Conservation (phyloP, 345 rosid genomes). For the Eucalyptus decipiens region DNA sequence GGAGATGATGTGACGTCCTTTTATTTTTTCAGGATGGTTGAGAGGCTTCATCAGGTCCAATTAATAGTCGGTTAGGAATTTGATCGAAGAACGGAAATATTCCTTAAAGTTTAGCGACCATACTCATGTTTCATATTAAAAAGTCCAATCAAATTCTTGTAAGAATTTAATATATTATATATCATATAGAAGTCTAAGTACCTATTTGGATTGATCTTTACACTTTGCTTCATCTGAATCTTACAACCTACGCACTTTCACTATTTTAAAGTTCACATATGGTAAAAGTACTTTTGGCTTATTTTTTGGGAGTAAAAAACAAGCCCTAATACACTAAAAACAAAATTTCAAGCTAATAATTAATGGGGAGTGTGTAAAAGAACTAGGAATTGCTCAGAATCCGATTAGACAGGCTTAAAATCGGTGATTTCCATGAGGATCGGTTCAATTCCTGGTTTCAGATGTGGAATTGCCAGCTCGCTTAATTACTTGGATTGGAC, state of each 20-base stretch:
- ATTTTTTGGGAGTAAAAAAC: not conserved
- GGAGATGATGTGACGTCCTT: not conserved
- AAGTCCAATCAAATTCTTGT: not conserved
- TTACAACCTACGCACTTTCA: not conserved
- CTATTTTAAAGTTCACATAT: not conserved
- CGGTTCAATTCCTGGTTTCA: rapidly evolving
- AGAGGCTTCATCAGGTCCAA: not conserved
- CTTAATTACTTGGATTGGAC: not conserved
- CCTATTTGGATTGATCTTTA: not conserved
- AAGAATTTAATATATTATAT: not conserved
- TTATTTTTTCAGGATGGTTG: not conserved
- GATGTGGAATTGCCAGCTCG: not conserved
- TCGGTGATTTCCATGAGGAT: not conserved
- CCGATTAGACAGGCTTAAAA: rapidly evolving
- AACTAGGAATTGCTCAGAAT: not conserved
- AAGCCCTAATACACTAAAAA: not conserved
- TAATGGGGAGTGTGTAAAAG: not conserved
- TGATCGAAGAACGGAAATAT: not conserved
- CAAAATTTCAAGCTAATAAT: not conserved
- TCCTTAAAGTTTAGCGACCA: not conserved
- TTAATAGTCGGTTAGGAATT: not conserved
- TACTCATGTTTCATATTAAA: not conserved
- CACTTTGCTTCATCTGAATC: not conserved
- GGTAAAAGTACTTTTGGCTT: not conserved
- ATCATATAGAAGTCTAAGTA: not conserved